Evolutionary conservation across 2,329 filamentous ascomycete genomes (phyloP).

Genomic region (Paramyrothecium roridum): DNA sequence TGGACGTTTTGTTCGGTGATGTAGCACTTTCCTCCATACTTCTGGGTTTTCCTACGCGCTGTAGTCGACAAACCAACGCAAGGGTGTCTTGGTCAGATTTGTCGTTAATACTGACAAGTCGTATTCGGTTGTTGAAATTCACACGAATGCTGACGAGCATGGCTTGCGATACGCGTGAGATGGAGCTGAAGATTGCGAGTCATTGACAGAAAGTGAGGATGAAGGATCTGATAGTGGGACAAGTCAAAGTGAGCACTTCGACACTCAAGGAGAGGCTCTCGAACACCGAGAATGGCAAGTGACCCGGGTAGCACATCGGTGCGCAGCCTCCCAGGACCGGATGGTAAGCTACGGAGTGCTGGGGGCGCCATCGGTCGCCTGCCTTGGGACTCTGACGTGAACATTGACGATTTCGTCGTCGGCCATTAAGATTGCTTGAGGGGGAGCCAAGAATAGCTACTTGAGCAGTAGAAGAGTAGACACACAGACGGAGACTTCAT

Average conservation of each 20-base stretch:
- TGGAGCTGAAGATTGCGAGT: background rate
- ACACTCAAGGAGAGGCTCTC: background rate
- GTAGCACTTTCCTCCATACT: slow-evolving; percentile 30
- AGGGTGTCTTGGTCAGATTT: slow-evolving; percentile 47
- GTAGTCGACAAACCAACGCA: slow-evolving; percentile 45
- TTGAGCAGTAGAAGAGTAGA: slow-evolving; percentile 58
- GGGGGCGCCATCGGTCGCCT: slow-evolving; percentile 57
- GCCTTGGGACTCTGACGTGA: slow-evolving; percentile 55
- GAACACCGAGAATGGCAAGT: too few relatives aligned
- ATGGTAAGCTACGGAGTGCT: slow-evolving; percentile 51
- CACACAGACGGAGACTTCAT: slow-evolving; percentile 66
- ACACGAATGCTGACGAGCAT: background rate
- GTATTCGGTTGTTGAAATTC: background rate
- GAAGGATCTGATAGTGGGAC: background rate
- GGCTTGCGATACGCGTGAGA: background rate
- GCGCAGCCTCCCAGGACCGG: slow-evolving; percentile 21
- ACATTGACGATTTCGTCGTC: slow-evolving; percentile 51
- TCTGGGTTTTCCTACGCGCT: slow-evolving; percentile 44
- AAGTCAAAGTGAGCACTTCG: background rate
- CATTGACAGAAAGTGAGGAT: background rate
- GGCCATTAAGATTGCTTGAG: slow-evolving; percentile 61
- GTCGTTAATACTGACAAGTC: slow-evolving; percentile 17
- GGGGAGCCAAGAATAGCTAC: slow-evolving; percentile 48
- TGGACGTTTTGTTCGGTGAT: slow-evolving; percentile 29
- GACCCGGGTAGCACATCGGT: background rate